Conservation (phyloP, 257 asterid genomes). For the Salvia splendens region DNA sequence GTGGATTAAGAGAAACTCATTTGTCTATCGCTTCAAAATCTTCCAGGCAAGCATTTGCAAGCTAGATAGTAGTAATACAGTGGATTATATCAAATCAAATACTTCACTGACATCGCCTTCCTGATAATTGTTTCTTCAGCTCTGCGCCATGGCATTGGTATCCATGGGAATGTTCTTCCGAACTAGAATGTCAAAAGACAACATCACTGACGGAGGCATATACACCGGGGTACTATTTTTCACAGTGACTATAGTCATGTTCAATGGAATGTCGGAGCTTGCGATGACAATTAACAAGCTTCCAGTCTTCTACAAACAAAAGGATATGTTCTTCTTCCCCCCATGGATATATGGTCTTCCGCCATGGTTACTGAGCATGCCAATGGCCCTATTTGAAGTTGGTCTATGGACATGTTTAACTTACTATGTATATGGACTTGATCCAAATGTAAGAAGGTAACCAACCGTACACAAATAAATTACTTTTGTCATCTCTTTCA, state of each 20-base stretch:
- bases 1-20: slow-evolving; percentile 64
- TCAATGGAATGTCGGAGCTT: slow-evolving; percentile 67
- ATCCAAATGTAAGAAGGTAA: slow-evolving; percentile 64
- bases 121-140: slow-evolving; percentile 38
- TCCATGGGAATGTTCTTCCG: slow-evolving; percentile 54
- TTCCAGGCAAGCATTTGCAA: slow-evolving; percentile 44
- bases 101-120: not conserved
- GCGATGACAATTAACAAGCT: slow-evolving; percentile 65
- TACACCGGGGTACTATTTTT: slow-evolving; percentile 53
- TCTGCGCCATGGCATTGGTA: slow-evolving; percentile 39
- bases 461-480: not conserved
- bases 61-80: not conserved
- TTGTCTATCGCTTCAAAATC: slow-evolving; percentile 51
- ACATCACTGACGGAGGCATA: slow-evolving; percentile 47
- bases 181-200: slow-evolving; percentile 46
- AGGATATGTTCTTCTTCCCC: slow-evolving; percentile 68
- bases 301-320: slow-evolving; percentile 80
- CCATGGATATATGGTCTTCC: slow-evolving; percentile 78
- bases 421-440: slow-evolving; percentile 66
- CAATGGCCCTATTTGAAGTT: slow-evolving; percentile 53
- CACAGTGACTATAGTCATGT: slow-evolving; percentile 46
- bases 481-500: not conserved
- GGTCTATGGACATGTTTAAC: slow-evolving; percentile 51
- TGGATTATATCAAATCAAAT: not conserved
- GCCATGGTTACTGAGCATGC: slow-evolving; percentile 64